These are phyloP conservation scores for Neoarthrinium moseri DNA, from an alignment of 2,329 filamentous ascomycete species.

Conservation along the genomic window DNA sequence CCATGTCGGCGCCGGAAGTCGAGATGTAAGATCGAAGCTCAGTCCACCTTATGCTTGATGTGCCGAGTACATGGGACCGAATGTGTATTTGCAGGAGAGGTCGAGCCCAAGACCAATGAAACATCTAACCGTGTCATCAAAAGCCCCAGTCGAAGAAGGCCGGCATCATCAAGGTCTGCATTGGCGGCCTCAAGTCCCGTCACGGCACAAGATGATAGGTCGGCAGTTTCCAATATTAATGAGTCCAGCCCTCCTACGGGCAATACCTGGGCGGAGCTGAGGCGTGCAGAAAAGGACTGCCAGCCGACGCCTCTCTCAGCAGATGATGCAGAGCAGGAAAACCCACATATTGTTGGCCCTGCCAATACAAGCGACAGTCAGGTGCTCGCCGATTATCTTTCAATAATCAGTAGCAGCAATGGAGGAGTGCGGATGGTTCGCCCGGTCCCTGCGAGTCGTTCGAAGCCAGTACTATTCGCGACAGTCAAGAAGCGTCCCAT, in stretches of 20 bases:
- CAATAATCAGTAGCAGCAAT: slow-evolving; percentile 27
- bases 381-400: slow-evolving; percentile 58
- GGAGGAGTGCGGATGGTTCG: slow-evolving; percentile 24
- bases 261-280: slow-evolving; percentile 17
- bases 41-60: slow-evolving; percentile 51
- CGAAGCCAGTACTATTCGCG: slow-evolving; percentile 42
- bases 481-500: slow-evolving; percentile 45
- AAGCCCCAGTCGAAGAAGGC: slow-evolving; percentile 16
- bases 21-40: slow-evolving; percentile 57
- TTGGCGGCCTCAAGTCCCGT: neutral
- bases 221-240: neutral
- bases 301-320: slow-evolving; percentile 15
- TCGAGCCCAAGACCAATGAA: neutral
- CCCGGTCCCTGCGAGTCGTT: slow-evolving; percentile 15
- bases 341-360: slow-evolving; percentile 57
- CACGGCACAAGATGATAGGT: neutral
- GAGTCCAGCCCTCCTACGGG: neutral
- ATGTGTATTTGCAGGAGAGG: slow-evolving; percentile 48
- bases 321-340: slow-evolving; percentile 35
- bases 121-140: slow-evolving; percentile 15
- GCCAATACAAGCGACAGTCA: slow-evolving; percentile 60
- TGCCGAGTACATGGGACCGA: slow-evolving; percentile 58
- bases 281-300: slow-evolving; percentile 20
- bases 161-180: slow-evolving; percentile 2
- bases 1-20: slow-evolving; percentile 61